Evolutionary conservation across 345 rosid genomes (phyloP).

Genomic region (Pugionium dolabratum): DNA sequence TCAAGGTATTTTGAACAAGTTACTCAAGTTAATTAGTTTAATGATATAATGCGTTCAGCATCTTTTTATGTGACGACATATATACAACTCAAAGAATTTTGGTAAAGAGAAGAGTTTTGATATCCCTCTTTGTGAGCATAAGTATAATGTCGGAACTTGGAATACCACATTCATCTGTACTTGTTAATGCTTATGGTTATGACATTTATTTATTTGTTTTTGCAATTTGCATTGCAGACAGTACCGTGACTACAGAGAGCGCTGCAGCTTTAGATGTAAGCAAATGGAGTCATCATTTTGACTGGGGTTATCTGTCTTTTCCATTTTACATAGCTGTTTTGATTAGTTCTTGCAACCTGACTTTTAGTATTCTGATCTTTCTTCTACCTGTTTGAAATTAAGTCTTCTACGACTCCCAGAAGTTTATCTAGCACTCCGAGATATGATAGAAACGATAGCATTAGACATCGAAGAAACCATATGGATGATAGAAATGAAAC

Average conservation of each 20-base stretch:
- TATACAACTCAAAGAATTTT: background rate
- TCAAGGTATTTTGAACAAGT: slow-evolving; percentile 38
- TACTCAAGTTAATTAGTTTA: too few species aligned
- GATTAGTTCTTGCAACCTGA: background rate
- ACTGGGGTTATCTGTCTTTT: background rate
- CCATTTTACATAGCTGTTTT: background rate
- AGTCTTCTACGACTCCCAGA: slow-evolving; percentile 44
- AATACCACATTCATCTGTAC: background rate
- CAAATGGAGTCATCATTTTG: background rate
- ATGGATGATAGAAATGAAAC: slow-evolving; percentile 52
- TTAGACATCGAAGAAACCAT: slow-evolving; percentile 43
- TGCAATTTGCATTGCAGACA: slow-evolving; percentile 43
- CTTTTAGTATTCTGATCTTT: slow-evolving; percentile 27
- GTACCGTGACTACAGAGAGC: slow-evolving; percentile 37
- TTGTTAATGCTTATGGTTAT: background rate
- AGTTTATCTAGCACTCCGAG: slow-evolving; percentile 45
- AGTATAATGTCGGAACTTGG: background rate
- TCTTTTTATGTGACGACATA: background rate
- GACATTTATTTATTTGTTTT: background rate
- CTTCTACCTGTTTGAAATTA: slow-evolving; percentile 32
- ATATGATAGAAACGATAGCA: slow-evolving; percentile 49
- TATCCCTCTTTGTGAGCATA: background rate
- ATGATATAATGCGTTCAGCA: too few species aligned
- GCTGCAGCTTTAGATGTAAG: slow-evolving; percentile 51
- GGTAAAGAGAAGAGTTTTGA: background rate